phyloP scores from a whole-genome alignment of 1,139 yeast species.

The Yamadazyma atmosphaerica region DNA sequence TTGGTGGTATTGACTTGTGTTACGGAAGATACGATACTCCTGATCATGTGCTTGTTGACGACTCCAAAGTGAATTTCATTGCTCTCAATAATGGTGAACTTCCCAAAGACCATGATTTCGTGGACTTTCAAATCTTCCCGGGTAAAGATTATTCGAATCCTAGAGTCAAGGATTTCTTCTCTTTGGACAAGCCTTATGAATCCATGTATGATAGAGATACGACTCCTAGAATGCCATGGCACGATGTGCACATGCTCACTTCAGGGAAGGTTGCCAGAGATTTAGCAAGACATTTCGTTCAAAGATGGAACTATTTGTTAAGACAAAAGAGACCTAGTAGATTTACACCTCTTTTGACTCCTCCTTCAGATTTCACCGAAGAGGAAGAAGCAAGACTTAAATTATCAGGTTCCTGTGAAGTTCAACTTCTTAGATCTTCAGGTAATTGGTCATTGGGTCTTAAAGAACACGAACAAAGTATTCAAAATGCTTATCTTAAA shows the following conservation, averaged over 20 bases:
- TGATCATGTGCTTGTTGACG: conserved; percentile 88
- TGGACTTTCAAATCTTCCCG: conserved; percentile 75
- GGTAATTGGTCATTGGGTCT: conserved; percentile 94
- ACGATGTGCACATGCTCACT: conserved; percentile 95
- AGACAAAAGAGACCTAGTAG: conserved; percentile 95
- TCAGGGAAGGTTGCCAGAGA: conserved; percentile 97
- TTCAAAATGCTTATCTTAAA: conserved; percentile 89
- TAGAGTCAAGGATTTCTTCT: conserved; percentile 81
- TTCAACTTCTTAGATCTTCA: conserved; percentile 84
- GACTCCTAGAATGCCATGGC: conserved; percentile 99
- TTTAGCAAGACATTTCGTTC: conserved; percentile 89
- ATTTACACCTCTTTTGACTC: conserved; percentile 85
- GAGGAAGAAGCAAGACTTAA: conserved; percentile 67
- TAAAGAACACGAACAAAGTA: conserved; percentile 81
- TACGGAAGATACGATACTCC: conserved; percentile 97
- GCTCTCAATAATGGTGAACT: conserved; percentile 28
- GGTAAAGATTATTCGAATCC: conserved; percentile 99
- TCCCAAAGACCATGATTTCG: conserved; percentile 31
- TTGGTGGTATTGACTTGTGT: conserved; percentile 96
- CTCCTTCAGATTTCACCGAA: conserved; percentile 83
- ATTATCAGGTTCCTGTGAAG: conserved; percentile 85
- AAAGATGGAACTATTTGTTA: conserved; percentile 92
- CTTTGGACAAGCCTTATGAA: conserved; percentile 82
- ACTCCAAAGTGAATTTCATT: conserved; percentile 46
- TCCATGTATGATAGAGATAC: conserved; percentile 84